Base-by-base conservation (phyloP, 371 early-diverging fungal genomes). In the Parasitella parasitica region DNA sequence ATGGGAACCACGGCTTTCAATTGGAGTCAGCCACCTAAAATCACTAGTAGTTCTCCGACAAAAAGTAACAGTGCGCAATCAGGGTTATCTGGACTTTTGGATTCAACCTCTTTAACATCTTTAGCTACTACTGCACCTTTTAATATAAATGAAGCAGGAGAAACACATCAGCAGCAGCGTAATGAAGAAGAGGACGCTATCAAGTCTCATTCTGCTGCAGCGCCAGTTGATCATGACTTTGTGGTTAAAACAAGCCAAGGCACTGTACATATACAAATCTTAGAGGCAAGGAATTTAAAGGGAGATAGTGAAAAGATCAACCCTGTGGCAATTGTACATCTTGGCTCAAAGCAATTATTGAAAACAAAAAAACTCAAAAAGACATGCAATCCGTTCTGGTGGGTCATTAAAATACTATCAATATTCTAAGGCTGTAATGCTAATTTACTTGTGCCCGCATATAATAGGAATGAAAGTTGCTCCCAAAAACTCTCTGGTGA, bases 331-430 rank as follows among this genome's bases (percentile, higher is more conserved):
- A 59, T 67, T 1, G 70, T 87, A 1, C 72, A 75, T 18, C 46
- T 80, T 27, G 84, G 79, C 54, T 76, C 73, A 28, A 80, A 89
- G 49, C 71, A 73, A 0, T 16, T 87, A 20, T 69, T 82, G 66
- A 92, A 91, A 67, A 92, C 94, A 15, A 86, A 84, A 59, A 88
- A 87, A 18, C 80, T 87, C 26, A 86, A 89, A 74, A 90, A 91
- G 69, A 87, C 89, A 4, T 58, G 87, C 5, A 72, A 82, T 24
- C 95, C 94, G 0, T 65, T 65, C 51, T 97, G 94, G 75, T 81
- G 28, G 64, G 50, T 22, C n/a, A n/a, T n/a, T n/a, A n/a, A n/a
- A n/a, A n/a, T n/a, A n/a, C n/a, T n/a, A n/a, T n/a, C n/a, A n/a
- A n/a, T n/a, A n/a, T n/a, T n/a, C n/a, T n/a, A n/a, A n/a, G n/a